These are phyloP conservation scores for Plasmodium ovale DNA, from an alignment of 169 alveolate genomes.

Conservation along the genomic window DNA sequence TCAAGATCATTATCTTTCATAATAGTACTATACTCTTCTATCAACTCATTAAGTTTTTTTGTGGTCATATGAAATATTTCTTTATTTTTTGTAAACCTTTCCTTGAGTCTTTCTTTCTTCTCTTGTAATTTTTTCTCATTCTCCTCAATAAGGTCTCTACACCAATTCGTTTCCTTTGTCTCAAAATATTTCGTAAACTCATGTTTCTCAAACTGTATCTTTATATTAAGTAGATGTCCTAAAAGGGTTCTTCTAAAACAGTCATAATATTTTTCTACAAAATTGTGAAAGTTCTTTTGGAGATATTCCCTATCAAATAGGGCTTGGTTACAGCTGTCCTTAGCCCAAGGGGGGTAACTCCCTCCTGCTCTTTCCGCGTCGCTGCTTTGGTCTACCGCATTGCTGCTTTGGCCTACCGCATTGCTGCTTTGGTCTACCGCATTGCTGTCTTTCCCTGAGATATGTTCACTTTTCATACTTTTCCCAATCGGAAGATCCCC, in stretches of 20 bases:
- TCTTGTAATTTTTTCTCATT: neutral
- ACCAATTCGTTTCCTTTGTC: neutral
- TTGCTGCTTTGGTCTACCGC: neutral
- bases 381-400: neutral
- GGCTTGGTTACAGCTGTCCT: too few species aligned
- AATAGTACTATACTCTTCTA: slow-evolving; percentile 5
- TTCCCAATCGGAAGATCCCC: too few species aligned
- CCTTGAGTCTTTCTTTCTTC: neutral
- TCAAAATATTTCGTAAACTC: slow-evolving; percentile 18
- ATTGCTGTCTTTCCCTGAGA: neutral
- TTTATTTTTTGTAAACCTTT: slow-evolving; percentile 32
- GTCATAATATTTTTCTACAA: slow-evolving; percentile 19
- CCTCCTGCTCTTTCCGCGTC: neutral
- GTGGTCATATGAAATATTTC: slow-evolving; percentile 9
- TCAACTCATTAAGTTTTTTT: slow-evolving; percentile 9
- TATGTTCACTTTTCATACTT: neutral
- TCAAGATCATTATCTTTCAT: neutral
- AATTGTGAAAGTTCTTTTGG: slow-evolving; percentile 1
- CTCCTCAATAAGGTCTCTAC: neutral
- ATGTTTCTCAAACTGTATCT: slow-evolving; percentile 8
- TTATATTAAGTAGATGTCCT: slow-evolving; percentile 25
- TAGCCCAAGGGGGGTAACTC: too few species aligned
- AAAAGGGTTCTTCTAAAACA: slow-evolving; percentile 7
- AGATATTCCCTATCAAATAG: too few species aligned
- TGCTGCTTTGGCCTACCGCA: neutral